phyloP scores from a whole-genome alignment of 2,329 filamentous ascomycete genomes.

The Gnomoniopsis sp. region DNA sequence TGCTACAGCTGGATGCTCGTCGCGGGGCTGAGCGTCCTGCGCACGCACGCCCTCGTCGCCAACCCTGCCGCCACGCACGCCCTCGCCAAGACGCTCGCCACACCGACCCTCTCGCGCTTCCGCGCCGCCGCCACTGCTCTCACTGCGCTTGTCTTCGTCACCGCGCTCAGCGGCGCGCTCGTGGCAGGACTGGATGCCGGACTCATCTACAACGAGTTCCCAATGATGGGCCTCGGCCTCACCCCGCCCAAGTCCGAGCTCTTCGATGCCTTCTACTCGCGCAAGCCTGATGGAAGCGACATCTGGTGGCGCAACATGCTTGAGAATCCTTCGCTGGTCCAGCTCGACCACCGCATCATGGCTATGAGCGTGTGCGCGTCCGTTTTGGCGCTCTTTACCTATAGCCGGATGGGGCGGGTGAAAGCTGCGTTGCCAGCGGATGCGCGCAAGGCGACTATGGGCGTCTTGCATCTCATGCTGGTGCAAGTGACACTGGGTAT shows the following conservation, averaged over 20 bases:
- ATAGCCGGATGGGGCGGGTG: slow-evolving; percentile 64
- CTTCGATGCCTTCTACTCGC: slow-evolving; percentile 80
- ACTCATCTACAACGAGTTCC: slow-evolving; percentile 98
- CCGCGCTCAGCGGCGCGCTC: slow-evolving; percentile 88
- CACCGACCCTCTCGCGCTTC: slow-evolving; percentile 69
- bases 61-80: slow-evolving; percentile 62
- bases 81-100: slow-evolving; percentile 58
- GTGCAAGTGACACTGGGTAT: slow-evolving; percentile 86
- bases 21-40: slow-evolving; percentile 80
- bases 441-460: slow-evolving; percentile 67
- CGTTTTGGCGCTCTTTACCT: slow-evolving; percentile 77
- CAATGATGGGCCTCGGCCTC: slow-evolving; percentile 84
- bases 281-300: slow-evolving; percentile 73
- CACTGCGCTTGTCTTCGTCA: slow-evolving; percentile 75
- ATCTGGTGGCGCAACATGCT: slow-evolving; percentile 97
- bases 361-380: slow-evolving; percentile 85
- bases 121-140: slow-evolving; percentile 69
- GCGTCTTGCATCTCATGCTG: slow-evolving; percentile 77
- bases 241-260: slow-evolving; percentile 80
- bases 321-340: slow-evolving; percentile 93
- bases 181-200: slow-evolving; percentile 95
- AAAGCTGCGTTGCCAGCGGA: slow-evolving; percentile 57
- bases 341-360: slow-evolving; percentile 91
- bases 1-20: slow-evolving; percentile 95
- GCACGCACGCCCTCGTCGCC: slow-evolving; percentile 67